Evolutionary conservation across 2,329 filamentous ascomycete genomes (phyloP).

Genomic region (Claviceps citrina): DNA sequence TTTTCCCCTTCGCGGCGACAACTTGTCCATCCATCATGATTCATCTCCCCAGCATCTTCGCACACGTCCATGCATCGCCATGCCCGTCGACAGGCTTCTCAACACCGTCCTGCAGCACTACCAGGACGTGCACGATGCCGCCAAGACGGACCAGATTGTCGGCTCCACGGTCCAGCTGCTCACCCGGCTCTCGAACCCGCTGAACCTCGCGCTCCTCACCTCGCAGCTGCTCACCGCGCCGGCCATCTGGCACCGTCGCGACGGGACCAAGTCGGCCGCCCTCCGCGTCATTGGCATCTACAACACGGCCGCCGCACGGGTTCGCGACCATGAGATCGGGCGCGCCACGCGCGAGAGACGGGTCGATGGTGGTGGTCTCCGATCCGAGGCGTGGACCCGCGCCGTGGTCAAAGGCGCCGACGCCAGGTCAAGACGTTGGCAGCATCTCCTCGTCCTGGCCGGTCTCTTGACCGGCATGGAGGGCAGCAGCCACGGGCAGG

Average conservation of each 20-base stretch:
- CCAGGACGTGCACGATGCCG: conserved; percentile 36
- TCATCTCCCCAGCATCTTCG: too few species aligned
- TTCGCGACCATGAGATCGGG: conserved; percentile 33
- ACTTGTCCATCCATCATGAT: not conserved
- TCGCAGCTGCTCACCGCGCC: conserved; percentile 57
- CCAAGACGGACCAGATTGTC: conserved; percentile 40
- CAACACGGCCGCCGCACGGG: conserved; percentile 47
- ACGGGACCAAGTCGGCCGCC: conserved; percentile 47
- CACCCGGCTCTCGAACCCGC: conserved; percentile 54
- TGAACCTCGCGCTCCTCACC: conserved; percentile 58
- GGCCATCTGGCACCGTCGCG: conserved; percentile 49
- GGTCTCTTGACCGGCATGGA: conserved; percentile 68
- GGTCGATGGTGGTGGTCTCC: conserved; percentile 27
- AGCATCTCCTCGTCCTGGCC: conserved; percentile 66
- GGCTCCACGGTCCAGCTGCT: conserved; percentile 54
- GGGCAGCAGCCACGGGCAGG: conserved; percentile 42
- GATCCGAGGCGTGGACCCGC: conserved; percentile 38
- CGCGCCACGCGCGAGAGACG: conserved; percentile 16
- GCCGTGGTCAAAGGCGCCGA: conserved; percentile 43
- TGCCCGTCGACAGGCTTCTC: conserved; percentile 53
- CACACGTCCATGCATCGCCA: conserved; percentile 18
- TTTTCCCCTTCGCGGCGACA: too few species aligned
- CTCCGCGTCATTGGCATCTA: conserved; percentile 55
- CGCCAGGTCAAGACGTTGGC: conserved; percentile 53
- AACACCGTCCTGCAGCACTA: conserved; percentile 48